A percentile compares a stretch with the other conserved stretches of the same genome.
phyloP scores from a whole-genome alignment of 1,284 basidiomycete species.

The Hymenochaete sp. region DNA sequence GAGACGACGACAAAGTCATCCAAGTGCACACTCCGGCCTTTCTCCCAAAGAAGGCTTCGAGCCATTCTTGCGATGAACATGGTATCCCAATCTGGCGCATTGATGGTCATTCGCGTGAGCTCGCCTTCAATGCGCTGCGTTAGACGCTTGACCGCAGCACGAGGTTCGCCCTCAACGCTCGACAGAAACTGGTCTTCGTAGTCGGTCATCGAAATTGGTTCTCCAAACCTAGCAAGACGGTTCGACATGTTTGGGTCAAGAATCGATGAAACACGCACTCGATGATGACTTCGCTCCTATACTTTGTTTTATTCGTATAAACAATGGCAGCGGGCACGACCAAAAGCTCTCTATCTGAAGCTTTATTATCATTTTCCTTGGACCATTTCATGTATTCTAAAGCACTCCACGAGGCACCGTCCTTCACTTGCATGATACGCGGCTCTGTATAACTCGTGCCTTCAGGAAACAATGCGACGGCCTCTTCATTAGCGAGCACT shows the following conservation, averaged over 20 bases:
- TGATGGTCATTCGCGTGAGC: conserved; percentile 74
- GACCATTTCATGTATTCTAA: conserved; percentile 86
- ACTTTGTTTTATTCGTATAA: conserved; percentile 93
- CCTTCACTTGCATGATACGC: conserved; percentile 87
- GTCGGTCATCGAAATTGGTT: conserved; percentile 66
- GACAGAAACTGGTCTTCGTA: conserved; percentile 77
- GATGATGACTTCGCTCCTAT: conserved; percentile 71
- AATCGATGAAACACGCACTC: conserved; percentile 38
- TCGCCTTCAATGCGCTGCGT: conserved; percentile 67
- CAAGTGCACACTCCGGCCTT: conserved; percentile 63
- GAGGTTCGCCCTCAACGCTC: conserved; percentile 54
- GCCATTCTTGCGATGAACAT: conserved; percentile 83
- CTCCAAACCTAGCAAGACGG: conserved; percentile 56
- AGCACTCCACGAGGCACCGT: conserved; percentile 93
- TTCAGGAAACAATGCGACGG: conserved; percentile 91
- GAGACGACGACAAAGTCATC: conserved; percentile 74
- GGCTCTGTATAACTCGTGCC: conserved; percentile 89
- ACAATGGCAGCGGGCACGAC: conserved; percentile 85
- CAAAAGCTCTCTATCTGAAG: conserved; percentile 34
- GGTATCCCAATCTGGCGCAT: conserved; percentile 91
- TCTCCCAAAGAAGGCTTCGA: conserved; percentile 80
- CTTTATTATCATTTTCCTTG: conserved; percentile 40
- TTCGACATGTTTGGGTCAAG: neutral
- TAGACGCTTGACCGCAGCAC: conserved; percentile 80
- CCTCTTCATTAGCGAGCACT: conserved; percentile 67